Evolutionary conservation across 2,329 filamentous ascomycete genomes (phyloP).

Genomic region (Monosporascus sp.): DNA sequence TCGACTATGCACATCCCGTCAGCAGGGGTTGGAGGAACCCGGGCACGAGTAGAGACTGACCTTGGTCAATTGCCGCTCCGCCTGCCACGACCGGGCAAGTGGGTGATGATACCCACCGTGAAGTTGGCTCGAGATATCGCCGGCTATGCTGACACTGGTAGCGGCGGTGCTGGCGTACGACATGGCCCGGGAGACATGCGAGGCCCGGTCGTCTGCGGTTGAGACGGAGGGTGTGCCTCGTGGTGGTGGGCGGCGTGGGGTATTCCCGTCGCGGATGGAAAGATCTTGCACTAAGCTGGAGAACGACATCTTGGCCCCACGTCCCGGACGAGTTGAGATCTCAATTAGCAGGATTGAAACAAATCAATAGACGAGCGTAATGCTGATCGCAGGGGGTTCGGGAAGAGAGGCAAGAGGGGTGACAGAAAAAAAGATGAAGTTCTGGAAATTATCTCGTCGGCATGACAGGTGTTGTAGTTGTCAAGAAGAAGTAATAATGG

Average conservation of each 20-base stretch:
- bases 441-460: not conserved
- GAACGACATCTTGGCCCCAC: conserved; percentile 51
- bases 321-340: not conserved
- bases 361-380: not conserved
- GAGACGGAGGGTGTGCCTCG: conserved; percentile 44
- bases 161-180: conserved; percentile 62
- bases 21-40: conserved; percentile 1
- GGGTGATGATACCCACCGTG: conserved; percentile 81
- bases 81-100: conserved; percentile 74
- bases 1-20: conserved; percentile 55
- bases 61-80: conserved; percentile 81
- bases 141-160: conserved; percentile 64
- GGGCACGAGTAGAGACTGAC: conserved; percentile 36
- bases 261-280: conserved; percentile 49
- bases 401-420: not conserved
- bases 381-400: not conserved
- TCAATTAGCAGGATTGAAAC: not conserved
- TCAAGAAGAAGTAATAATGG: not conserved
- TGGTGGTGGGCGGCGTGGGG: conserved; percentile 36
- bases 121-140: conserved; percentile 76
- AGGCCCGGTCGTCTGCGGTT: conserved; percentile 55
- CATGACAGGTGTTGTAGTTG: not conserved
- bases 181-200: conserved; percentile 58
- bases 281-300: conserved; percentile 63
- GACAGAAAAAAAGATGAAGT: not conserved